A percentile compares a stretch with the other conserved stretches of the same genome.
phyloP scores from a whole-genome alignment of 805 yeast genomes.

The Zygoascus biomembranicola region DNA sequence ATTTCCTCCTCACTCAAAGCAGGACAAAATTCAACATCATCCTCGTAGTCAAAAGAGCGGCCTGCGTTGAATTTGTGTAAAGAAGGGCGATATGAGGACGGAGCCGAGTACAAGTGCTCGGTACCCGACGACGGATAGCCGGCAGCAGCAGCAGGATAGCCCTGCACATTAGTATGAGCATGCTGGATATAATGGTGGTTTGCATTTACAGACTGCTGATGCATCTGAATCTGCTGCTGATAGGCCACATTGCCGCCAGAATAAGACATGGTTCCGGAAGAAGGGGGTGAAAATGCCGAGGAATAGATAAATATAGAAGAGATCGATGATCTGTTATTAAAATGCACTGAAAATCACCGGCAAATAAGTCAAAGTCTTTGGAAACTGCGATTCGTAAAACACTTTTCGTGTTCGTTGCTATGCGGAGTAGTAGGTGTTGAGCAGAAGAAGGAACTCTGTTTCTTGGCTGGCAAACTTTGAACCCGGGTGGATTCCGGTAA shows the following conservation, averaged over 20 bases:
- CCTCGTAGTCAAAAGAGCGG: slow-evolving; percentile 56
- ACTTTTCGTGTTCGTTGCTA: no score
- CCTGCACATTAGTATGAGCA: not conserved
- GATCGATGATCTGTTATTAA: no score
- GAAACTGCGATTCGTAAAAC: no score
- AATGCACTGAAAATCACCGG: no score
- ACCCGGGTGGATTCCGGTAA: not conserved
- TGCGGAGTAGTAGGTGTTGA: no score
- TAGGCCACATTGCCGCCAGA: not conserved
- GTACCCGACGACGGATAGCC: not conserved
- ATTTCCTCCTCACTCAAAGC: slow-evolving; percentile 16
- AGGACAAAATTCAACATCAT: slow-evolving; percentile 61
- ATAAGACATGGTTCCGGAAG: not conserved
- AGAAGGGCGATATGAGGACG: not conserved
- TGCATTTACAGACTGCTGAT: not conserved
- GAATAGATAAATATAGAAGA: no score
- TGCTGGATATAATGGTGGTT: not conserved
- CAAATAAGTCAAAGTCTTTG: no score
- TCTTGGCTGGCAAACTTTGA: not conserved
- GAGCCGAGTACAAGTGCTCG: not conserved
- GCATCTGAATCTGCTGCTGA: not conserved
- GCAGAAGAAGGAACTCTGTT: not conserved
- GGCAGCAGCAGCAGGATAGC: not conserved
- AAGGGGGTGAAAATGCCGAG: not conserved
- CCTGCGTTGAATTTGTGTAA: slow-evolving; percentile 43